Evolutionary conservation across 345 rosid genomes (phyloP).

Genomic region (Kandelia obovata): DNA sequence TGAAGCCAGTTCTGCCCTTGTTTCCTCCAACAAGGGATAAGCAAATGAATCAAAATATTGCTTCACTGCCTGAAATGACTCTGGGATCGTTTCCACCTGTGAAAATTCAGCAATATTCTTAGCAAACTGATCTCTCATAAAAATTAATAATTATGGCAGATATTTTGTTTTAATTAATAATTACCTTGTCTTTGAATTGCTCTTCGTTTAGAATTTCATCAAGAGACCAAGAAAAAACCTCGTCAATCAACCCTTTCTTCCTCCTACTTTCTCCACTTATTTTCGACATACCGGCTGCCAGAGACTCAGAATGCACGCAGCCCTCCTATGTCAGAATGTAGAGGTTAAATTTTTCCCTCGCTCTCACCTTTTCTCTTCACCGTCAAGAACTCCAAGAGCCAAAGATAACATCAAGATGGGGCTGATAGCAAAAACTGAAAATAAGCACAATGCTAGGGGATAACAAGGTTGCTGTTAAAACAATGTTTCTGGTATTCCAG

Average conservation of each 20-base stretch:
- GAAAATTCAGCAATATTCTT: too few relatives aligned
- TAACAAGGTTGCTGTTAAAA: too few relatives aligned
- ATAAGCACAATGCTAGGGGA: too few relatives aligned
- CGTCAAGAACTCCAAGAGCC: too few relatives aligned
- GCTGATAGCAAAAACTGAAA: too few relatives aligned
- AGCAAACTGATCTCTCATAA: too few relatives aligned
- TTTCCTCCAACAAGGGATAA: conserved; percentile 46
- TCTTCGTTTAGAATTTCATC: not conserved
- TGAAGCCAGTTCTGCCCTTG: conserved; percentile 33
- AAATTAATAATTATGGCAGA: too few relatives aligned
- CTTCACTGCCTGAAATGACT: not conserved
- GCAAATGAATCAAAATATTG: not conserved
- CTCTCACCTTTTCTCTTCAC: too few relatives aligned
- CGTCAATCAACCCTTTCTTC: not conserved
- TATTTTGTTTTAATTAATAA: not conserved
- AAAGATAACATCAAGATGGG: too few relatives aligned
- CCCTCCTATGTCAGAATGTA: not conserved
- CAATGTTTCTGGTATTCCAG: too few relatives aligned
- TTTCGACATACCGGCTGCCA: not conserved
- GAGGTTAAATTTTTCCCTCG: too few relatives aligned
- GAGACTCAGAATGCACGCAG: not conserved
- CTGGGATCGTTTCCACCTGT: conserved; percentile 1
- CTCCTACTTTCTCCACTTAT: not conserved
- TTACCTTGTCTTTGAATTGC: not conserved
- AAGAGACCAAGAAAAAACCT: too few relatives aligned